Conservation (phyloP, 1,139 yeast genomes). For the Protomyces lactucae-debilis region DNA sequence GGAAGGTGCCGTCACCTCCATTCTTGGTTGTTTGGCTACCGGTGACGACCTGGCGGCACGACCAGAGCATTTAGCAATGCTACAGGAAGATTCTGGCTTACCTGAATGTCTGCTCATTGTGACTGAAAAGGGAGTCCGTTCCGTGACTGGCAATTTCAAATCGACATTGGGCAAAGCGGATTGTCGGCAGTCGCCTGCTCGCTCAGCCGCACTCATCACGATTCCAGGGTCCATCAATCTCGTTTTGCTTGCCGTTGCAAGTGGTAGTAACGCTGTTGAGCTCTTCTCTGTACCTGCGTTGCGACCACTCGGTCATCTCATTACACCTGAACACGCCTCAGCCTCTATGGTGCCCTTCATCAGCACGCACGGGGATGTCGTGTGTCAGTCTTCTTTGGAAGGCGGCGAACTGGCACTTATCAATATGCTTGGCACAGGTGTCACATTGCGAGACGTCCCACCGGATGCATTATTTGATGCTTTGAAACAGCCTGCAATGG, state of each 20-base stretch:
- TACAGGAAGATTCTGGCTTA: slow-evolving; percentile 1
- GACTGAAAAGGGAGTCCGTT: slow-evolving; percentile 6
- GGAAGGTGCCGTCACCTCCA: not conserved
- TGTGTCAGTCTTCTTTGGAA: not conserved
- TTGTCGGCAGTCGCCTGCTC: not conserved
- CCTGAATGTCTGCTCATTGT: slow-evolving; percentile 23
- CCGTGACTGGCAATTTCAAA: not conserved
- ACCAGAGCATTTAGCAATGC: slow-evolving; percentile 1
- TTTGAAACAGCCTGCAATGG: slow-evolving; percentile 47
- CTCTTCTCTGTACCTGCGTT: slow-evolving; percentile 14
- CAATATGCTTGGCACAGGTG: slow-evolving; percentile 1
- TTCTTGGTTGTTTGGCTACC: not conserved
- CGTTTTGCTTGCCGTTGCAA: not conserved
- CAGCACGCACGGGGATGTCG: slow-evolving; percentile 1
- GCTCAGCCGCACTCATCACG: not conserved
- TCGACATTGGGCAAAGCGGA: not conserved
- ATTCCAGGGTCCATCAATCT: not conserved
- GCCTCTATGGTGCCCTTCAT: not conserved
- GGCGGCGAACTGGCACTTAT: not conserved
- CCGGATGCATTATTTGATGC: slow-evolving; percentile 41
- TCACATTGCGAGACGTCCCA: not conserved
- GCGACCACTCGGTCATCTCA: not conserved
- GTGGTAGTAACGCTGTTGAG: not conserved
- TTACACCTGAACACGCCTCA: not conserved
- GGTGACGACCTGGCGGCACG: slow-evolving; percentile 13